Conservation (phyloP, 805 yeast species). For the Ogataea populi-albae region DNA sequence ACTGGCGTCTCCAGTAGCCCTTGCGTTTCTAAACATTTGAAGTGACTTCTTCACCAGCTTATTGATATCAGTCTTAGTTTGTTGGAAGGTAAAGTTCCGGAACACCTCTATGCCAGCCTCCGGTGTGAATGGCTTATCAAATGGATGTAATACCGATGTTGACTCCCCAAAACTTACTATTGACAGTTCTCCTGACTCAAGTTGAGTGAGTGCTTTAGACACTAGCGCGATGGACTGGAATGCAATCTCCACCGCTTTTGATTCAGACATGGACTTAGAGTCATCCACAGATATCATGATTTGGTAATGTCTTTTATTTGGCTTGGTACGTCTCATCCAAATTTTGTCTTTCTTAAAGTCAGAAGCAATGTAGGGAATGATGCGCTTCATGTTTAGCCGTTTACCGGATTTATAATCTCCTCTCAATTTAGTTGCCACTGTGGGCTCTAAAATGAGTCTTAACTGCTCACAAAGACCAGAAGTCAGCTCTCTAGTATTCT, state of each 20-base stretch:
- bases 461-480: conserved; percentile 89
- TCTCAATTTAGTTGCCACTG: conserved; percentile 86
- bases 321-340: conserved; percentile 96
- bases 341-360: conserved; percentile 97
- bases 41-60: conserved; percentile 71
- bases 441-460: conserved; percentile 90
- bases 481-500: conserved; percentile 83
- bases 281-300: conserved; percentile 97
- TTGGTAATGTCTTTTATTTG: conserved; percentile 95
- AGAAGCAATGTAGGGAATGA: conserved; percentile 96
- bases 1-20: conserved; percentile 47
- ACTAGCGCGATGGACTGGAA: conserved; percentile 93
- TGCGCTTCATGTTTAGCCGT: conserved; percentile 93
- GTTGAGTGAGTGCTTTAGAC: conserved; percentile 86
- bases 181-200: conserved; percentile 91
- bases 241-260: conserved; percentile 85
- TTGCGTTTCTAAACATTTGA: conserved; percentile 61
- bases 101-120: conserved; percentile 82
- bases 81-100: conserved; percentile 88
- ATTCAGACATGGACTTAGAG: conserved; percentile 95
- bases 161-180: conserved; percentile 87
- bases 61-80: conserved; percentile 79
- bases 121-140: conserved; percentile 77
- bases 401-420: conserved; percentile 99
- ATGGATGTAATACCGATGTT: conserved; percentile 82